Base-by-base conservation (phyloP, 768 basidiomycete species). In the Boletus tylopilopsis region DNA sequence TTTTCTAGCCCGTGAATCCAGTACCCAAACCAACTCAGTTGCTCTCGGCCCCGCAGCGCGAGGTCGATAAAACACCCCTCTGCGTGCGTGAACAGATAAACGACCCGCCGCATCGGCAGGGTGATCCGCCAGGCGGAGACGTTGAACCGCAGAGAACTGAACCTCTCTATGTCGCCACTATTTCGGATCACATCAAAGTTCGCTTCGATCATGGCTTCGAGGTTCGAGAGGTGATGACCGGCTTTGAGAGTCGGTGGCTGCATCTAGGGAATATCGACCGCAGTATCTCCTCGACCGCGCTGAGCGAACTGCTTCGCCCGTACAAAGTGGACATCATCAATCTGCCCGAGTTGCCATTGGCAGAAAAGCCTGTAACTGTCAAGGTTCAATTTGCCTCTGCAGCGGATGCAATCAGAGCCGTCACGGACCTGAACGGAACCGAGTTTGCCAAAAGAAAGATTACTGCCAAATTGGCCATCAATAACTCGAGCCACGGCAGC, bases 171-270 rank as follows among this genome's bases (percentile, higher is more conserved):
- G 45, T 56, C 0, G 45, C 76, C 12, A 71, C 64, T 0, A 61
- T 86, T 7, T 72, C 81, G 35, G 77, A 81, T 32, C 76, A 84
- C 46, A 81, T 77, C 19, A 74, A 71, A 43, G 76, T 84, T 18
- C 76, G 71, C 19, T 70, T 89, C 39, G 76, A 76, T 27, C 63
- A 78, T 0, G 89, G 90, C 0, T 86, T 87, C 39, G 71, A 73
- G 2, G 73, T 90, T 3, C 63, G 70, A 22, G 73, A 79, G 0
- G 61, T 90, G 6, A 64, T 65, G 7, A 89, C 87, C 2, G 82
- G 82, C 1, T 84, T 89, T 35, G 88, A 92, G 57, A 82, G 83
- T 0, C 77, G 76, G 6, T 81, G 79, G 71, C 59, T 90, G 9
- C 68, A 74, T 32, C 53, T 91, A 2, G 70, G 71, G 5, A 78